Base-by-base conservation (phyloP, 2,329 filamentous ascomycete species). In the Talaromyces pinophilus region DNA sequence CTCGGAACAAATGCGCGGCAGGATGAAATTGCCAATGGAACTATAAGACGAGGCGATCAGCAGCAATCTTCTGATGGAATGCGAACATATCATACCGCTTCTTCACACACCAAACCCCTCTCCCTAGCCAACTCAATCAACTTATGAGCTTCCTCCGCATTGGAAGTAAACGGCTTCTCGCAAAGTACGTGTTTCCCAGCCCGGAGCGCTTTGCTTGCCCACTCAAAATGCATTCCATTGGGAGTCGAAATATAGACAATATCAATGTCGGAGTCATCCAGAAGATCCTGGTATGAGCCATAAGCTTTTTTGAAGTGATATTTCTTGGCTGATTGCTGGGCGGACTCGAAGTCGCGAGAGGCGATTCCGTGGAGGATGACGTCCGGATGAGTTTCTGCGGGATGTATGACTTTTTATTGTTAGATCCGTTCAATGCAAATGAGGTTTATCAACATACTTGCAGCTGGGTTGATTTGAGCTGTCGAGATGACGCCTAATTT, bases 171-270 rank as follows among this genome's bases (percentile, higher is more conserved):
- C 0, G 84, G 82, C 73, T 86, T 86, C 70, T 86, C 85, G 6
- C 85, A 75, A 0, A 87, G 78, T 15, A 87, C 83, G 69, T 86
- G 84, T 69, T 86, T 86, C 3, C 83, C 82, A 1, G 80, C 80
- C 38, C 73, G 70, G 13, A 87, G 76, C 1, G 83, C 80, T 63
- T 81, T 79, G 22, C 82, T 70, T 15, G 83, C 78, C 79, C 82
- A 85, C 67, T 83, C 79, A 19, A 73, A 75, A 48, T 80, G 78
- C 17, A 72, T 67, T 1, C 70, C 71, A 59, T 71, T 74, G 1
- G 74, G 74, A 0, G 71, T 74, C 5, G 71, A 73, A 10, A 76
- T 70, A 55, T 75, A 75, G n/a, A 76, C 70, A 10, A 70, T 69
- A 25, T 76, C 71, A 3, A 76, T 68, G n/a, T 70, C 59, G 1